Evolutionary conservation across 768 basidiomycete genomes (phyloP).

Genomic region (Pleurotus ostreatus): DNA sequence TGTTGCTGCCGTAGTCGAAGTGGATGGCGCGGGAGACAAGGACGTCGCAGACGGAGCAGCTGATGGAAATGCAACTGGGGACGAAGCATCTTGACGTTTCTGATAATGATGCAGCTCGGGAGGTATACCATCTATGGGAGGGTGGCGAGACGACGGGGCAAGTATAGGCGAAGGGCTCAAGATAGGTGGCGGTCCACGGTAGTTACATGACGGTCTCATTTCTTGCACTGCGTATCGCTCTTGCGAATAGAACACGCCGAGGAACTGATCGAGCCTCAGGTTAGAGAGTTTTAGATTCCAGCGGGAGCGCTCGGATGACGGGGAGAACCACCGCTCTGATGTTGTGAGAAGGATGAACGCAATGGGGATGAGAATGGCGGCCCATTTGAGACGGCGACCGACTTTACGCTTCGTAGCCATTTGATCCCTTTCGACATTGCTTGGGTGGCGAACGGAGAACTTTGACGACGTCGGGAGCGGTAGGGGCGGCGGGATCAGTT

Average conservation of each 20-base stretch:
- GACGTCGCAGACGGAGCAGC: constrained; percentile 11
- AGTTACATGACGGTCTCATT: no score
- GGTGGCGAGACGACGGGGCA: not conserved
- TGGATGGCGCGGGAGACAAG: constrained; percentile 13
- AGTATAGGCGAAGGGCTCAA: not conserved
- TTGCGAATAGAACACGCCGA: no score
- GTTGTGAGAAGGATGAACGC: constrained; percentile 50
- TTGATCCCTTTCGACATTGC: no score
- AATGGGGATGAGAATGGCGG: constrained; percentile 53
- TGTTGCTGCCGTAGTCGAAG: constrained; percentile 17
- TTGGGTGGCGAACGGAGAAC: no score
- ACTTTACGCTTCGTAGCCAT: constrained; percentile 35
- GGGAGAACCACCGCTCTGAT: constrained; percentile 38
- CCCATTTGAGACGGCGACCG: constrained; percentile 43
- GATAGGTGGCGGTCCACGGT: no score
- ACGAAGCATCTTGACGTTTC: constrained; percentile 34
- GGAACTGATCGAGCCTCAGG: no score
- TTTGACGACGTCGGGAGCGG: no score
- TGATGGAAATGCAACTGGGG: constrained; percentile 17
- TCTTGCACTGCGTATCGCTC: no score
- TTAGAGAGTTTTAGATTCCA: not conserved
- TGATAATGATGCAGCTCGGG: constrained; percentile 16
- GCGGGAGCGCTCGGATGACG: not conserved
- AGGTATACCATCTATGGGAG: not conserved
- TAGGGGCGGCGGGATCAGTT: no score